phyloP scores from a whole-genome alignment of 2,329 filamentous ascomycete genomes.

The Domatiomyces catenatus region DNA sequence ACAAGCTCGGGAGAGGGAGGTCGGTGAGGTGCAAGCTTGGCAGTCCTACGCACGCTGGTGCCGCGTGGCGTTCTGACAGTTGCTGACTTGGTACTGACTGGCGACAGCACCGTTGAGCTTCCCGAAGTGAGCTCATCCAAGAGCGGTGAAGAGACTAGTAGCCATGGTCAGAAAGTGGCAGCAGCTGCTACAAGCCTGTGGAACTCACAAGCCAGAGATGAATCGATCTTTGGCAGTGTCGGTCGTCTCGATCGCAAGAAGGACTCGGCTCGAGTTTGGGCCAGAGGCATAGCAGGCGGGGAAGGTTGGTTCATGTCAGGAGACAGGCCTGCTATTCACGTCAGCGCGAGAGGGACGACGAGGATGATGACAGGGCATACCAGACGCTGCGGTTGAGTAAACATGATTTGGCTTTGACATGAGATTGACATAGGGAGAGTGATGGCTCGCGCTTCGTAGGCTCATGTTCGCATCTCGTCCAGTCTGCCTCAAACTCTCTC shows the following conservation, averaged over 20 bases:
- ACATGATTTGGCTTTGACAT: conserved; percentile 74
- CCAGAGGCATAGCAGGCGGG: conserved; percentile 6
- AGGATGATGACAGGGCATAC: conserved; percentile 6
- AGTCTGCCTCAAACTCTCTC: background rate
- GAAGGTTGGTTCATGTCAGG: conserved; percentile 4
- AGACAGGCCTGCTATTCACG: conserved; percentile 1
- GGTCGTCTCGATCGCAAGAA: conserved; percentile 5
- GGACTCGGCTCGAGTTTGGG: conserved; percentile 4
- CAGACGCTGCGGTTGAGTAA: conserved; percentile 34
- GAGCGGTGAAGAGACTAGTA: background rate
- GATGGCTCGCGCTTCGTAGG: conserved; percentile 78
- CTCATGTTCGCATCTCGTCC: conserved; percentile 49
- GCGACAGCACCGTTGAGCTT: conserved; percentile 51
- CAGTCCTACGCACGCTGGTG: conserved; percentile 21
- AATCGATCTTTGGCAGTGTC: conserved; percentile 10
- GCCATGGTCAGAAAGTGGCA: background rate
- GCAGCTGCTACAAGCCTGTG: conserved; percentile 7
- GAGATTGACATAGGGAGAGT: conserved; percentile 63
- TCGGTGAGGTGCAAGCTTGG: conserved; percentile 25
- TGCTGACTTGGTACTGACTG: conserved; percentile 38
- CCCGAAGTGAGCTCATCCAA: conserved; percentile 43
- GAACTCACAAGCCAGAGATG: conserved; percentile 11
- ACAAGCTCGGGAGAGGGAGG: conserved; percentile 32
- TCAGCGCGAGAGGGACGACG: conserved; percentile 6
- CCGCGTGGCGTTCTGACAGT: conserved; percentile 27